Evolutionary conservation across 2,329 filamentous ascomycete genomes (phyloP), one percentile per base, ranked within the genome.

Genomic region (Hypoxylon sp.): DNA sequence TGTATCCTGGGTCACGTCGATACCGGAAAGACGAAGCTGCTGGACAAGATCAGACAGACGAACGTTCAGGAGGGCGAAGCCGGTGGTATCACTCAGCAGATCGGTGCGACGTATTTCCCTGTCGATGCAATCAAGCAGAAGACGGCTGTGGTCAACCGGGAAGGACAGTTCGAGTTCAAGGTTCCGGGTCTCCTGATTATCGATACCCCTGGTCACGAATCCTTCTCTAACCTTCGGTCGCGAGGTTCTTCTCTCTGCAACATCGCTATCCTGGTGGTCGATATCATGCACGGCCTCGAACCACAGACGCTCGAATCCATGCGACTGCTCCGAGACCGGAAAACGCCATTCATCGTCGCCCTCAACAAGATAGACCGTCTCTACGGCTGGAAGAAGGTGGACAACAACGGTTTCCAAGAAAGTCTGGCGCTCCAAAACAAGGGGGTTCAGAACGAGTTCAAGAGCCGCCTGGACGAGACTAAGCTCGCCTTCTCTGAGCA

Each of bases 1-100:
- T 98, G 94, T 89, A 99, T 99, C 84, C 87, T 99, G 64, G 95
- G 95, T 71, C 95, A 99, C 86, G 95, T 99, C 85, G 95, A 99
- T 88, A 99, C 96, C 41, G 95, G 95, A 75, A 99, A 99, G 82
- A 99, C 95, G n/a, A 99, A 98, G 81, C 82, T 99, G 63, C 84
- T 99, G 56, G 95, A 99, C 82, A 99, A 99, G 81, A 91, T 99
- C 72, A 90, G 95, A 71, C 92, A 97, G 77, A 98, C 95, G 55
- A 98, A 99, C 73, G 95, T 99, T 29, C 96, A 99, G 74, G 95
- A 98, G 78, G 95, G 95, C 71, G 95, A 99, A 85, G 96, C 95
- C 35, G 96, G 95, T 83, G 95, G 95, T 88, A 99, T 99, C 72
- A 99, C 95, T 6, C 95, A 99, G 79, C 95, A 99, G 78, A 99